These are phyloP conservation scores for Xylariaceae sp. DNA, from an alignment of 2,329 filamentous ascomycete species.

Conservation along the genomic window DNA sequence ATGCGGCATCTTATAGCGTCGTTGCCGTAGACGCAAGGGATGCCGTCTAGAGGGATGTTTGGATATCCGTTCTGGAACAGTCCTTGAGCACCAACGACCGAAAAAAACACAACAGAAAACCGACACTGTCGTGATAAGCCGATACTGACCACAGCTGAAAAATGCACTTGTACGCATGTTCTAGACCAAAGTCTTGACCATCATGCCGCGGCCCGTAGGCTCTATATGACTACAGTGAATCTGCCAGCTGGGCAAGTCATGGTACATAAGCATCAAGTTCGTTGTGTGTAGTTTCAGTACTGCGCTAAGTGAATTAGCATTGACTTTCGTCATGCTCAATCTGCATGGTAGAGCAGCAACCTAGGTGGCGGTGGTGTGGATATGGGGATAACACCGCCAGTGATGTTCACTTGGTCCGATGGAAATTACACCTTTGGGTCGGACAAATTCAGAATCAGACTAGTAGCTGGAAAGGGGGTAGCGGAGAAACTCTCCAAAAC, in stretches of 20 bases:
- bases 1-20: neutral
- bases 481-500: neutral
- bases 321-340: neutral
- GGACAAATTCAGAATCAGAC: conserved; percentile 4
- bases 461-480: neutral
- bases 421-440: neutral
- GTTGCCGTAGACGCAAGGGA: neutral
- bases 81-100: neutral
- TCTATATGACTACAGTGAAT: too few relatives aligned
- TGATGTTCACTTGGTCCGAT: neutral
- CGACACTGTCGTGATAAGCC: neutral
- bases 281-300: neutral
- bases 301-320: neutral
- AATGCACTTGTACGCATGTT: neutral
- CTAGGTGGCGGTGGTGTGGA: conserved; percentile 27
- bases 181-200: neutral
- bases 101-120: neutral
- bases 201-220: neutral
- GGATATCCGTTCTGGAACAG: neutral
- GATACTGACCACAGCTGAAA: neutral
- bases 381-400: conserved; percentile 17
- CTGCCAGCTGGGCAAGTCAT: too few relatives aligned
- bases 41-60: neutral
- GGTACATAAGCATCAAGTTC: neutral
- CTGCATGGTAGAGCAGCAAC: neutral